Evolutionary conservation across 108 stramenopile genomes (phyloP).

Genomic region (Nitzschia putrida): DNA sequence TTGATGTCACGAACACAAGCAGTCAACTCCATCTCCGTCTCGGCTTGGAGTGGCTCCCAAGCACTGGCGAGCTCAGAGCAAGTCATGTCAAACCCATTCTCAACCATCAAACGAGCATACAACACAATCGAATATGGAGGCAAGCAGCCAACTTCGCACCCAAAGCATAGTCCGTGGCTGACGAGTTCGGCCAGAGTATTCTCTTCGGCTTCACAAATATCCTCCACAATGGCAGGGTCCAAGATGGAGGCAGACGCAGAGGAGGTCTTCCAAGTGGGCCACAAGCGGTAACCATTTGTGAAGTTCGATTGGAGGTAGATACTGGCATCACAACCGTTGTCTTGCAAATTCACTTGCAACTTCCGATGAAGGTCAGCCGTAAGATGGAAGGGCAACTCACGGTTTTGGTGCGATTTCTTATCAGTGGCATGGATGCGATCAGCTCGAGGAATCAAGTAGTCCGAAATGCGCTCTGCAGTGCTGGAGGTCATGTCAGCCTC

Average conservation of each 20-base stretch:
- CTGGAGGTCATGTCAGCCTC: too few relatives aligned
- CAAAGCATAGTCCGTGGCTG: slow-evolving; percentile 28
- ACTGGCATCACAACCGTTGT: slow-evolving; percentile 19
- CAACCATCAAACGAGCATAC: slow-evolving; percentile 41
- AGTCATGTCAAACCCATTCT: slow-evolving; percentile 24
- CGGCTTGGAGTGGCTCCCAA: slow-evolving; percentile 26
- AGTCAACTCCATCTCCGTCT: slow-evolving; percentile 19
- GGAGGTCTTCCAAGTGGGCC: slow-evolving; percentile 37
- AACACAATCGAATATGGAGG: slow-evolving; percentile 46
- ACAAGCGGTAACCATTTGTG: slow-evolving; percentile 16
- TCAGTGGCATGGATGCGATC: not conserved
- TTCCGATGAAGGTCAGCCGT: slow-evolving; percentile 8
- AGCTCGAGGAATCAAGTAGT: not conserved
- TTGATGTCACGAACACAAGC: slow-evolving; percentile 30
- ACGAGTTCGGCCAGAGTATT: slow-evolving; percentile 34
- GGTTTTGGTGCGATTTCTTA: not conserved
- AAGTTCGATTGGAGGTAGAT: slow-evolving; percentile 15
- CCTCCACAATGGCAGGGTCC: slow-evolving; percentile 18
- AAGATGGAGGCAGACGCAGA: not conserved
- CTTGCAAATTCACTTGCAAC: slow-evolving; percentile 1
- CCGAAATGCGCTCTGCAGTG: not conserved
- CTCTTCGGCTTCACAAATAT: slow-evolving; percentile 38
- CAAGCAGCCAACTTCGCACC: slow-evolving; percentile 32
- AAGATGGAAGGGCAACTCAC: slow-evolving; percentile 3
- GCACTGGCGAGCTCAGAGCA: slow-evolving; percentile 36